Base-by-base conservation (phyloP, 495 filamentous ascomycete genomes). In the Aspergillus bertholletiae region DNA sequence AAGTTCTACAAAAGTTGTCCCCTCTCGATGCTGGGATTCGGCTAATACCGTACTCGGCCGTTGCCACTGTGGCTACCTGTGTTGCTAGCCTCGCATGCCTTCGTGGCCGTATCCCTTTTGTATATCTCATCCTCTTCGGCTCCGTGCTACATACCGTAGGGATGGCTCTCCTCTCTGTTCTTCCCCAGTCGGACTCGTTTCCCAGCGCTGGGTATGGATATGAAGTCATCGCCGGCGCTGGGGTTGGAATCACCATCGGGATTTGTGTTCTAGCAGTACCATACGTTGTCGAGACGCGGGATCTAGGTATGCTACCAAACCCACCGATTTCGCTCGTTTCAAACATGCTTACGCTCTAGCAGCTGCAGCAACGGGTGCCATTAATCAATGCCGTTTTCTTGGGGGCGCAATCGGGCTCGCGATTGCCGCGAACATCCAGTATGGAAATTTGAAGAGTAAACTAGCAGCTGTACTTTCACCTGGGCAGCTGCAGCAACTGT, bases 301-400 rank as follows among this genome's bases (percentile, higher is more conserved):
- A 82, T 46, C 55, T 68, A 51, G 66, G 72, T 76, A 57, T 49
- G 66, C 11, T 22, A 9, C 26, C 6, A 12, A 43, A 28, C 26
- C 26, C 23, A 22, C 26, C 6, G 6, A 20, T 28, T 5, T 34
- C 6, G 46, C 17, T 17, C 43, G 26, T 46, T 2, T 20, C 37
- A 9, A 18, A 2, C 3, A 18, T 18, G 20, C 37, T 40, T 6
- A 40, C 37, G 2, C 13, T 3, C 27, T 11, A 20, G 27, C 71
- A 35, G 80, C 80, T 0, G 69, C 75, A 7, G 77, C 77, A 0
- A 75, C 79, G 45, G 79, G 80, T 6, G 71, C 74, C 8, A 57
- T 83, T 3, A 76, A 73, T n/a, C 80, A 84, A 63, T 69, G 71
- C 24, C 73, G 81, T 2, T 74, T 83, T 3, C 68, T 84, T 23